phyloP scores from a whole-genome alignment of 169 alveolate genomes.

The Perkinsus olseni region DNA sequence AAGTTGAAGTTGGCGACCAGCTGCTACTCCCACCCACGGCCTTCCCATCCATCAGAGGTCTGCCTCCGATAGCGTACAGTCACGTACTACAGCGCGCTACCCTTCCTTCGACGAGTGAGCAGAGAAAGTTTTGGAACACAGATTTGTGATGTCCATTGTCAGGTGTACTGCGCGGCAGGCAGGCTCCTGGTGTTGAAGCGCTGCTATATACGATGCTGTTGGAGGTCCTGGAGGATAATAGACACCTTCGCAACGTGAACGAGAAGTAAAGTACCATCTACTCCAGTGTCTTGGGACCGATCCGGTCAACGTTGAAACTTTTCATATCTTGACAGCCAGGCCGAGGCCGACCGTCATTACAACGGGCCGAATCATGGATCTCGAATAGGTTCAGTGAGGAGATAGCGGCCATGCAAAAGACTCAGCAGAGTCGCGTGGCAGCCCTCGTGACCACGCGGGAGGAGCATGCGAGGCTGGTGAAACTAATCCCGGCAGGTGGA shows the following conservation, averaged over 20 bases:
- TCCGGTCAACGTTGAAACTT: too few relatives aligned
- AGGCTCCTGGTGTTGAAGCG: not conserved
- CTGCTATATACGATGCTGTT: not conserved
- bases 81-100: not conserved
- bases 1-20: not conserved
- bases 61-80: not conserved
- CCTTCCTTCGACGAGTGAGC: not conserved
- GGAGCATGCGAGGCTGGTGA: not conserved
- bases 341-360: too few relatives aligned
- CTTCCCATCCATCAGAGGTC: not conserved
- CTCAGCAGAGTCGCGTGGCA: not conserved
- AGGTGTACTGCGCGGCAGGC: not conserved
- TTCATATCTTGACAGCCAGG: too few relatives aligned
- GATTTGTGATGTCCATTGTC: too few relatives aligned
- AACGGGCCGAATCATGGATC: too few relatives aligned
- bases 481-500: not conserved
- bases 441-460: not conserved
- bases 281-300: too few relatives aligned
- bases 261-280: not conserved
- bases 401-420: not conserved
- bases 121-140: too few relatives aligned
- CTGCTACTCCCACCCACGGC: not conserved
- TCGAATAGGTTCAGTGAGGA: not conserved
- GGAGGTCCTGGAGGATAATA: not conserved
- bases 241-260: not conserved